Percentiles rank a stretch among this genome's conserved stretches.
Evolutionary conservation across 495 filamentous ascomycete genomes (phyloP).

Genomic region (Penicillium egyptiacum): DNA sequence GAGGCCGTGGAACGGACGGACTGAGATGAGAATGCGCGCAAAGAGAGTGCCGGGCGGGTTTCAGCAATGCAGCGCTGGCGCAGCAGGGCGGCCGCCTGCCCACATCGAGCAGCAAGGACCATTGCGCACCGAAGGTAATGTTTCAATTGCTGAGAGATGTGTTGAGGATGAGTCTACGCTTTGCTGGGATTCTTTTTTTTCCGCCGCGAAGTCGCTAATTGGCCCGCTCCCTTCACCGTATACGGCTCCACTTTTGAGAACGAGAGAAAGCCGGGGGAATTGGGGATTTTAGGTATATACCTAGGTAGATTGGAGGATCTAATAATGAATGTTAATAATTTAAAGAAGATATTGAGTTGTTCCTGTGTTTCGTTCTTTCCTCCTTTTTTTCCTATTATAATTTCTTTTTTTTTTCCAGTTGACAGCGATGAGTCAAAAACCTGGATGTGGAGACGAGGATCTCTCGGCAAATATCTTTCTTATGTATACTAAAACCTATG

Average conservation of each 20-base stretch:
- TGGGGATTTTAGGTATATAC: neutral
- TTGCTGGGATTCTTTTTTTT: constrained; percentile 32
- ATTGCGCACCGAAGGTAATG: constrained; percentile 37
- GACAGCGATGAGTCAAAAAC: constrained; percentile 21
- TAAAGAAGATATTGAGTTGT: constrained; percentile 7
- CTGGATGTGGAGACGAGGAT: constrained; percentile 9
- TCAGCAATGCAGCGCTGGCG: constrained; percentile 48
- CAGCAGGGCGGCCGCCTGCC: constrained; percentile 48
- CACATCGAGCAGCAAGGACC: constrained; percentile 53
- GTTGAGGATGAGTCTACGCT: constrained; percentile 27
- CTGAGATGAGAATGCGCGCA: constrained; percentile 46
- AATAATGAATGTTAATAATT: neutral
- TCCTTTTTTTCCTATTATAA: neutral
- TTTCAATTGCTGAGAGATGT: constrained; percentile 28
- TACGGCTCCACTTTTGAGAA: constrained; percentile 26
- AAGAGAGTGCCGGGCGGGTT: constrained; percentile 40
- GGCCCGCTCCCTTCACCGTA: constrained; percentile 29
- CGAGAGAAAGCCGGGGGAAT: constrained; percentile 7
- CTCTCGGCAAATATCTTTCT: neutral
- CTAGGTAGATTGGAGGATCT: neutral
- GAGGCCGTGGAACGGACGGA: constrained; percentile 37
- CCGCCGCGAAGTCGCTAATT: constrained; percentile 28
- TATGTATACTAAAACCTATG: neutral
- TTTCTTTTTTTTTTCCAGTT: constrained; percentile 17
- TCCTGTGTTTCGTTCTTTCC: neutral